Conservation (phyloP, 768 basidiomycete genomes). For the Kwoniella sp. region DNA sequence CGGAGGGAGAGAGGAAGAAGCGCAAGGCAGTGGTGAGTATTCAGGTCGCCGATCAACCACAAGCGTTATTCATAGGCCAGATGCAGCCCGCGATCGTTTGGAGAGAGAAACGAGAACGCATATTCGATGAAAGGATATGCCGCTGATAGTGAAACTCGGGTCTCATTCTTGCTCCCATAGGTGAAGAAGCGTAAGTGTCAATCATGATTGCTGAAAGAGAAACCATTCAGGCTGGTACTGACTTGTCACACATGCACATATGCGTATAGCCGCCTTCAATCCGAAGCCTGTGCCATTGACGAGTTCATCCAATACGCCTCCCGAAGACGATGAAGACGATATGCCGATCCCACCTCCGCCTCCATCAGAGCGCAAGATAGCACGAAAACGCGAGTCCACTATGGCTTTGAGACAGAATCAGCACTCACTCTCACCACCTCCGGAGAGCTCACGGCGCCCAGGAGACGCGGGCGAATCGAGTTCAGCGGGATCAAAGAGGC, state of each 20-base stretch:
- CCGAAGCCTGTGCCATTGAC: conserved; percentile 32
- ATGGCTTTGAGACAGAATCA: conserved; percentile 35
- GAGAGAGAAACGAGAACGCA: too few species aligned
- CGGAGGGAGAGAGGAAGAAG: conserved; percentile 25
- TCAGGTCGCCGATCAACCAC: too few species aligned
- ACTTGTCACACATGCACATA: too few species aligned
- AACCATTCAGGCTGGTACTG: too few species aligned
- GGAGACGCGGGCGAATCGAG: neutral
- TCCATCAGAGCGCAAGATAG: conserved; percentile 48
- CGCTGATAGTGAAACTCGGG: too few species aligned
- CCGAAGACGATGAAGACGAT: conserved; percentile 32
- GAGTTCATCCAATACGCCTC: conserved; percentile 43
- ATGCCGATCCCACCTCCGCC: conserved; percentile 42
- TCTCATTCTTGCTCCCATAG: conserved; percentile 7
- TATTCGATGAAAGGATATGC: too few species aligned
- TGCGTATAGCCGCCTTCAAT: conserved; percentile 31
- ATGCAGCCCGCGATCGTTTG: too few species aligned
- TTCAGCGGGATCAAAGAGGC: conserved; percentile 11
- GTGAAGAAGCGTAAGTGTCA: conserved; percentile 31
- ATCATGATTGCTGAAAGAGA: too few species aligned
- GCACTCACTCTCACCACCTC: conserved; percentile 24
- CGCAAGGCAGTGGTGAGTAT: conserved; percentile 17
- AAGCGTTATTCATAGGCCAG: too few species aligned
- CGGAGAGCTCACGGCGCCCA: neutral
- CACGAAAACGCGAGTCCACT: conserved; percentile 47